These are phyloP conservation scores for Pseudocercospora macadamiae DNA, from an alignment of 2,329 filamentous ascomycete genomes.

Conservation along the genomic window DNA sequence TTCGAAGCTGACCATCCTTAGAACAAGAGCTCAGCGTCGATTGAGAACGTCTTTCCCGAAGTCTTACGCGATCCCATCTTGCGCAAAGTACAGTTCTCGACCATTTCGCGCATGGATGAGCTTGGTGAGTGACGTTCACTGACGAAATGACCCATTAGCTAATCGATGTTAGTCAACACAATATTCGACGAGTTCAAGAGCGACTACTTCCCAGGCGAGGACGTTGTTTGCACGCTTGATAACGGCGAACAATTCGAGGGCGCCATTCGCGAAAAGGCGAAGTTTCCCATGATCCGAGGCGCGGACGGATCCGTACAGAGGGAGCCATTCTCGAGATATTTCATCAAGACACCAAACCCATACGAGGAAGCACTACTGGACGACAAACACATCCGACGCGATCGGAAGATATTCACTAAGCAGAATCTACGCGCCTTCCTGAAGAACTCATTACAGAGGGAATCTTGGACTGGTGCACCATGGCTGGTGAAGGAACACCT, in stretches of 20 bases:
- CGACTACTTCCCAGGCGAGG: slow-evolving; percentile 89
- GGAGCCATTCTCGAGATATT: slow-evolving; percentile 74
- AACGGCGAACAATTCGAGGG: slow-evolving; percentile 66
- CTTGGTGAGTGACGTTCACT: slow-evolving; percentile 53
- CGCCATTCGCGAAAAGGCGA: slow-evolving; percentile 81
- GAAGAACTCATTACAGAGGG: slow-evolving; percentile 88
- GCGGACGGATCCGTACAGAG: slow-evolving; percentile 71
- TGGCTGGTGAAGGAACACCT: slow-evolving; percentile 92
- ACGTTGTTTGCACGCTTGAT: slow-evolving; percentile 72
- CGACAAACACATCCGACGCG: slow-evolving; percentile 79
- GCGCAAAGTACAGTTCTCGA: slow-evolving; percentile 88
- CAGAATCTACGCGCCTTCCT: slow-evolving; percentile 91
- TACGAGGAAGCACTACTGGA: slow-evolving; percentile 78
- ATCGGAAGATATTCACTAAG: slow-evolving; percentile 92
- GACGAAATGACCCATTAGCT: background rate
- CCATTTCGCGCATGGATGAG: slow-evolving; percentile 84
- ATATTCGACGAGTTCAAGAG: slow-evolving; percentile 72
- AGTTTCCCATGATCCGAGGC: slow-evolving; percentile 62
- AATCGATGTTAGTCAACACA: slow-evolving; percentile 48
- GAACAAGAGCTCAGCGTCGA: slow-evolving; percentile 74
- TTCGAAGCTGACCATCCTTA: slow-evolving; percentile 34
- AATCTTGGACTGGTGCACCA: slow-evolving; percentile 93
- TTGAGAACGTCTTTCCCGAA: slow-evolving; percentile 90
- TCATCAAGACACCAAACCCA: slow-evolving; percentile 69
- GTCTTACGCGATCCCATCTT: slow-evolving; percentile 87